Evolutionary conservation across 2,329 filamentous ascomycete species (phyloP).

Genomic region (Fusarium sp.): DNA sequence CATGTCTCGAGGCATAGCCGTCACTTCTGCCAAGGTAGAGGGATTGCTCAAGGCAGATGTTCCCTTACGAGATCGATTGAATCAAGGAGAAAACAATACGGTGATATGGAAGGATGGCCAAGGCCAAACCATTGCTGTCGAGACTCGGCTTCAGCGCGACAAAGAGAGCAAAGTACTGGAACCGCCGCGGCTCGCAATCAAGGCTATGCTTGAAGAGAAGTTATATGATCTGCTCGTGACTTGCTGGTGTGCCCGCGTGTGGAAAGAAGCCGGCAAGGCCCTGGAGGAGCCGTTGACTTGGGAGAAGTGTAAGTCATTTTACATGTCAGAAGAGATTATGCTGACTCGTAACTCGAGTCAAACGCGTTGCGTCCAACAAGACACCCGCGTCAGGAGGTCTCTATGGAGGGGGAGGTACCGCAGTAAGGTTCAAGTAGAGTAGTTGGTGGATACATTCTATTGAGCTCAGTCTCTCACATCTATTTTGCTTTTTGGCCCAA

Average conservation of each 20-base stretch:
- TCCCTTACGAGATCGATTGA: conserved; percentile 34
- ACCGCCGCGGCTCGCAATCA: conserved; percentile 42
- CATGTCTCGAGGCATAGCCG: conserved; percentile 31
- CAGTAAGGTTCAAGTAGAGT: no score
- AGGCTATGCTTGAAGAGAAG: conserved; percentile 38
- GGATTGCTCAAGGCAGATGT: conserved; percentile 42
- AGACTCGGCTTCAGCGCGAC: conserved; percentile 39
- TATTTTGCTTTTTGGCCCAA: no score
- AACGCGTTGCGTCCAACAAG: conserved; percentile 8
- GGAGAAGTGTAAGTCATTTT: conserved; percentile 38
- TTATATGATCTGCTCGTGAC: conserved; percentile 46
- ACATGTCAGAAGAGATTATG: fast-evolving
- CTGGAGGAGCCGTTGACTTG: conserved; percentile 40
- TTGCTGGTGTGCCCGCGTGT: conserved; percentile 47
- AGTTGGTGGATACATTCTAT: no score
- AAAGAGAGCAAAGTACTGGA: conserved; percentile 27
- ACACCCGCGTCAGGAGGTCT: conserved; percentile 1
- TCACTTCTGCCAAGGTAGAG: conserved; percentile 37
- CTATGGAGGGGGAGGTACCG: neutral
- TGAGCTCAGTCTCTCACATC: no score
- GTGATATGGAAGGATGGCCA: conserved; percentile 40
- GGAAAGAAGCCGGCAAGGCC: conserved; percentile 43
- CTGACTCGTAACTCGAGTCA: conserved; percentile 21
- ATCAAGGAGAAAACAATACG: conserved; percentile 37
- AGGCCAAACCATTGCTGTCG: conserved; percentile 41